Percentiles rank a stretch among this genome's conserved stretches.
These are phyloP conservation scores for Sphaerulina vaccinii DNA, from an alignment of 2,329 filamentous ascomycete genomes.

Conservation along the genomic window DNA sequence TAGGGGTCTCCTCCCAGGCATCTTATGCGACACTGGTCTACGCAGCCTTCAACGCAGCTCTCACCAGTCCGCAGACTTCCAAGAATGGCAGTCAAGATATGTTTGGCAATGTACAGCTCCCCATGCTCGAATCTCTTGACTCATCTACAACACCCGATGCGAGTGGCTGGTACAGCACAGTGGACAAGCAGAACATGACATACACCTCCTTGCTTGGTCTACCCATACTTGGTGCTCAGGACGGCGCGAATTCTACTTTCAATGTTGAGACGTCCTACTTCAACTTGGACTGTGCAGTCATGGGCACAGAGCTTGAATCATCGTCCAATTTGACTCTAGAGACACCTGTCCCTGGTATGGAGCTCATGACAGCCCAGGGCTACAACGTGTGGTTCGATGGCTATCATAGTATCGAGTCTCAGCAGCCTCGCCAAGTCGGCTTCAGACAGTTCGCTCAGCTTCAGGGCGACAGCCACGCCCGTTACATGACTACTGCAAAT, in stretches of 20 bases:
- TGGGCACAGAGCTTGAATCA: neutral
- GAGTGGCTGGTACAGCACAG: neutral
- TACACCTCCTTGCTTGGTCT: constrained; percentile 1
- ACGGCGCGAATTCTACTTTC: neutral
- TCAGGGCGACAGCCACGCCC: neutral
- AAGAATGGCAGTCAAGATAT: constrained; percentile 22
- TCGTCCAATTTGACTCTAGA: neutral
- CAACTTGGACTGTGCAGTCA: constrained; percentile 1
- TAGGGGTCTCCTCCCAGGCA: neutral
- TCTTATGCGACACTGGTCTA: neutral
- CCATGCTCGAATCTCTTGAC: constrained; percentile 18
- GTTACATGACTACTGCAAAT: neutral
- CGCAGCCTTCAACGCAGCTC: constrained; percentile 1
- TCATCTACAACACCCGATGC: neutral
- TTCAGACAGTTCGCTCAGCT: neutral
- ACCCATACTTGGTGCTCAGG: neutral
- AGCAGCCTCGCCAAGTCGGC: neutral
- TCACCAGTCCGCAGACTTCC: constrained; percentile 1
- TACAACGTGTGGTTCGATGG: constrained; percentile 5
- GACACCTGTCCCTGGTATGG: neutral
- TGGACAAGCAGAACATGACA: neutral
- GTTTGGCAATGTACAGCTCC: constrained; percentile 22
- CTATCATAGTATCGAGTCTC: neutral
- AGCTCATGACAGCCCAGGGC: constrained; percentile 1
- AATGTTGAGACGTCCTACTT: constrained; percentile 8